Base-by-base conservation (phyloP, 192 early-diverging fungal species). In the Thoreauomyces humboldtii region DNA sequence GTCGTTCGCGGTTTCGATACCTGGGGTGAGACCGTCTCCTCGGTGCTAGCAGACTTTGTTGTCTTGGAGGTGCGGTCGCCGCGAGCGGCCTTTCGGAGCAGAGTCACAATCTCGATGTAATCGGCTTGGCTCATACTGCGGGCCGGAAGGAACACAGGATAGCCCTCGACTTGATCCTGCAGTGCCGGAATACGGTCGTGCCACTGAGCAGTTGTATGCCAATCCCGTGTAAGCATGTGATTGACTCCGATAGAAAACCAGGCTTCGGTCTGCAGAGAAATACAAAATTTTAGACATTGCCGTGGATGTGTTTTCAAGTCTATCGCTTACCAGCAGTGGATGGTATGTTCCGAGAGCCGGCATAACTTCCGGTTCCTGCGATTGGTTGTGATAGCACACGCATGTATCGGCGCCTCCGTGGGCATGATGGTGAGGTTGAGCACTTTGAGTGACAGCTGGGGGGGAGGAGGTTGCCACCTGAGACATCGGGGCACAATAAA, bases 61-160 rank as follows among this genome's bases (percentile, higher is more conserved):
- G 47, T 22, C 22, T 12, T 22, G 12, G 47, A 12, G 22, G 47
- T 22, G 22, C 27, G 27, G 3, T 15, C 50, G 17, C 19, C 29
- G 50, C 56, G n/a, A 3, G 34, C 29, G 2, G 52, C 47, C 45
- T 47, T 67, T 15, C 70, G 25, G 7, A 74, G 37, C 34, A 59
- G 28, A 25, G 36, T 50, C 52, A 75, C 0, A 43, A 72, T 59
- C 63, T 78, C 73, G 5, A 62, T 58, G 51, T 76, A 78, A 48
- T 78, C 73, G 19, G 74, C 69, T 36, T 78, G 76, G 33, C 65
- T 53, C 73, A 78, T 78, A 25, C 70, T 64, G 3, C 76, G 50
- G 29, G 73, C 72, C 1, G 75, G 62, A 4, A 73, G 45, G 47
- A 77, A 77, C 4, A 77, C 59, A 38, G 75, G 75, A 43, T 75